These are phyloP conservation scores for Fusarium liriodendri DNA, from an alignment of 2,329 filamentous ascomycete species.

Conservation along the genomic window DNA sequence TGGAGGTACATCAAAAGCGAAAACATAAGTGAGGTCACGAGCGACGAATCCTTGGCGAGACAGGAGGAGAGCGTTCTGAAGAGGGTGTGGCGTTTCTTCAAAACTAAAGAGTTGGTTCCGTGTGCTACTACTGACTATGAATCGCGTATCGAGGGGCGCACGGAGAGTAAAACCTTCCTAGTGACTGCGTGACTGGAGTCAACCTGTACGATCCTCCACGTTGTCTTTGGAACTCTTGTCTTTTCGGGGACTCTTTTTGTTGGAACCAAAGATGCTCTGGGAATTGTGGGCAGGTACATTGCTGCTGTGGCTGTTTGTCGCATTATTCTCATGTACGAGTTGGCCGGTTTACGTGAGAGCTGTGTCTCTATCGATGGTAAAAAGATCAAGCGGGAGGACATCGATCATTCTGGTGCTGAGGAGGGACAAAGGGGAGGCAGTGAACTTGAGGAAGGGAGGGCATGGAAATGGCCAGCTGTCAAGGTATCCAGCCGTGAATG, in stretches of 20 bases:
- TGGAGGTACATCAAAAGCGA: background rate
- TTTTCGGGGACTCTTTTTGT: conserved; percentile 11
- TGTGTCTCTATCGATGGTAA: background rate
- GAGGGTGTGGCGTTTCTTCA: background rate
- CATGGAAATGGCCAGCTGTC: no score
- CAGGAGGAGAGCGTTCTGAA: no score
- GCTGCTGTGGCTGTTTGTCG: conserved; percentile 1
- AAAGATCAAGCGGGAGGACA: background rate
- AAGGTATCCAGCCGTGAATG: no score
- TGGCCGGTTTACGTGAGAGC: conserved; percentile 2
- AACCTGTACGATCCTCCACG: conserved; percentile 4
- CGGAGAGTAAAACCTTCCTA: background rate
- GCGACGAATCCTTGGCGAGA: no score
- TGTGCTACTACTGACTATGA: background rate
- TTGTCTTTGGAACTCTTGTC: conserved; percentile 11
- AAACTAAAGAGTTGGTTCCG: background rate
- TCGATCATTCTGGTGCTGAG: background rate
- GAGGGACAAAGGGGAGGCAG: background rate
- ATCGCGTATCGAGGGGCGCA: background rate
- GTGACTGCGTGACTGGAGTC: conserved; percentile 7
- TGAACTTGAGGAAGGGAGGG: background rate
- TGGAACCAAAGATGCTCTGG: conserved; percentile 6
- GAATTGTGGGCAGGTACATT: conserved; percentile 11
- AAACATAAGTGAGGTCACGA: no score
- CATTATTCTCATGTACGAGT: conserved; percentile 14